Percentiles rank a stretch among this genome's conserved stretches.
Evolutionary conservation across 1,284 basidiomycete genomes (phyloP).

Genomic region (Ganoderma resinaceum): DNA sequence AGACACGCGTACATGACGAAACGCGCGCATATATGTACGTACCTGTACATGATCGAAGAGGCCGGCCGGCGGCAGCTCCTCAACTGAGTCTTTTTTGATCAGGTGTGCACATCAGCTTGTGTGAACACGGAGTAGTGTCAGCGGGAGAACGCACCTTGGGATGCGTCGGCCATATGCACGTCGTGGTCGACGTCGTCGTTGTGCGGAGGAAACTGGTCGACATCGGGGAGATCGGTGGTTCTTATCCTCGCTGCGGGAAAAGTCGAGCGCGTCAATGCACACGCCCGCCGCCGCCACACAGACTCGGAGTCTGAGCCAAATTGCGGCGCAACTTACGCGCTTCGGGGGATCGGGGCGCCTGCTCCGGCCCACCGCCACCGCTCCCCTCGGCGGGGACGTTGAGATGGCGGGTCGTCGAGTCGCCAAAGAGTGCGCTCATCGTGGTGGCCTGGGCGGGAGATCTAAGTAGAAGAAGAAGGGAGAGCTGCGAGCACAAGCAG

Average conservation of each 20-base stretch:
- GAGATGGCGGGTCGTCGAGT: conserved; percentile 23
- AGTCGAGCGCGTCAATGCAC: conserved; percentile 14
- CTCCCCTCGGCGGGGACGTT: background rate
- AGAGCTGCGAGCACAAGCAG: background rate
- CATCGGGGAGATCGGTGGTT: conserved; percentile 30
- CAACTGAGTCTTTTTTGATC: background rate
- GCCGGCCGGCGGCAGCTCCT: conserved; percentile 23
- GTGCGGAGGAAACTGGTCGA: conserved; percentile 18
- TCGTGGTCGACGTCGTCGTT: conserved; percentile 18
- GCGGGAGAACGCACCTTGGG: conserved; percentile 20
- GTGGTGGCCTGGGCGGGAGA: no score
- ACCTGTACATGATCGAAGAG: conserved; percentile 33
- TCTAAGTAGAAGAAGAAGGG: background rate
- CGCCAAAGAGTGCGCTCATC: conserved; percentile 21
- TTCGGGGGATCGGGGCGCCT: conserved; percentile 29
- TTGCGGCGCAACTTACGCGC: conserved; percentile 29
- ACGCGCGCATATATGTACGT: conserved; percentile 6
- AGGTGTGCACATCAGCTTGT: conserved; percentile 3
- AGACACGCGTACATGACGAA: background rate
- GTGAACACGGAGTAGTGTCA: background rate
- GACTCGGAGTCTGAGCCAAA: conserved; percentile 7
- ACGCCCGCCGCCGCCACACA: conserved; percentile 19
- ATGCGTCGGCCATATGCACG: conserved; percentile 18
- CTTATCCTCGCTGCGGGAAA: conserved; percentile 28
- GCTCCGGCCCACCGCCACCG: conserved; percentile 13